phyloP scores from a whole-genome alignment of 2,329 filamentous ascomycete species.

The Neofusicoccum sp. region DNA sequence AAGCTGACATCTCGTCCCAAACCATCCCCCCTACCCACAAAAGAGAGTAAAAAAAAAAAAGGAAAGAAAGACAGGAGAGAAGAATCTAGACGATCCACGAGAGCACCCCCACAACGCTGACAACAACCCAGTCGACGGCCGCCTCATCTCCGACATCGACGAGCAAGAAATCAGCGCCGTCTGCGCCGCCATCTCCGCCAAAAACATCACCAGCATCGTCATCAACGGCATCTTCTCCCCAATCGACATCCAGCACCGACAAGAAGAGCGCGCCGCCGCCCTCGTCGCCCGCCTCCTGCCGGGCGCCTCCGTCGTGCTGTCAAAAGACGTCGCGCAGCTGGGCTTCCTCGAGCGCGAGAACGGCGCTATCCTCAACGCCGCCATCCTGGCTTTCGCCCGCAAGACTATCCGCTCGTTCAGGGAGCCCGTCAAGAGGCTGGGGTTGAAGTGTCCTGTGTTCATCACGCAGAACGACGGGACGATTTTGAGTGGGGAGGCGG shows the following conservation, averaged over 20 bases:
- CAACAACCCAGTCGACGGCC: background rate
- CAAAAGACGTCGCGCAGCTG: conserved; percentile 44
- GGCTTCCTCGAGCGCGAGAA: conserved; percentile 62
- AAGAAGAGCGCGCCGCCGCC: conserved; percentile 42
- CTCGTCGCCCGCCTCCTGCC: conserved; percentile 41
- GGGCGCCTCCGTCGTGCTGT: conserved; percentile 37
- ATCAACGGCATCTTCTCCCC: conserved; percentile 50
- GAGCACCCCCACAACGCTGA: background rate
- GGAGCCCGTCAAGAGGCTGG: conserved; percentile 50
- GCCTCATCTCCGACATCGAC: conserved; percentile 27
- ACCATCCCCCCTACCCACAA: conserved; percentile 52
- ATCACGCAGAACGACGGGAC: conserved; percentile 66
- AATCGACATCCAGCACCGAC: conserved; percentile 41
- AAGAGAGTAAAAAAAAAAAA: background rate
- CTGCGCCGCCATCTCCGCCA: conserved; percentile 34
- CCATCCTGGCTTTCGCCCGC: conserved; percentile 58
- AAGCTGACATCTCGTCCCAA: conserved; percentile 24
- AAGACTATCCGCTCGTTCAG: conserved; percentile 58
- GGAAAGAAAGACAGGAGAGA: background rate
- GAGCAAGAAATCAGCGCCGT: conserved; percentile 38
- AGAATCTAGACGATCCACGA: background rate
- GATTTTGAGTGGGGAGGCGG: conserved; percentile 53
- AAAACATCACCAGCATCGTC: conserved; percentile 41
- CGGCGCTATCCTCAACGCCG: conserved; percentile 63
- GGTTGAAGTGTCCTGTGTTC: conserved; percentile 52